Conservation (phyloP, 2,329 filamentous ascomycete species). For the Nothophoma quercina region DNA sequence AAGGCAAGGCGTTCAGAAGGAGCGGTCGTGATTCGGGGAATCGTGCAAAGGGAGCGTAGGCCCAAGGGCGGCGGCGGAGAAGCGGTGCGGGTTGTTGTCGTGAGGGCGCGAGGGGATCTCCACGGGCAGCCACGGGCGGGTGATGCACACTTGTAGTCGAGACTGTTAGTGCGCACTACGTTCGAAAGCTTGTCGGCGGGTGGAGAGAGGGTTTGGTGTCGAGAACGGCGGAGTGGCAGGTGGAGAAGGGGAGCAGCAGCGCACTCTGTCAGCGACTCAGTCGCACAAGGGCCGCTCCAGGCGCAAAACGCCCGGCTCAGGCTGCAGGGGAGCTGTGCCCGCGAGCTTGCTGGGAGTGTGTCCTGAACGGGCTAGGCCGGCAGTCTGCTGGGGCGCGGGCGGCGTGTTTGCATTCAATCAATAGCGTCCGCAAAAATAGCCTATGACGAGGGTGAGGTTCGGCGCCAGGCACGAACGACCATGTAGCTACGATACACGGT, state of each 20-base stretch:
- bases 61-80: slow-evolving; percentile 26
- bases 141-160: slow-evolving; percentile 40
- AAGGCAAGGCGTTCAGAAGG: slow-evolving; percentile 34
- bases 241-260: slow-evolving; percentile 15
- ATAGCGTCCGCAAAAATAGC: slow-evolving; percentile 22
- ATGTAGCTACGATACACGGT: no score
- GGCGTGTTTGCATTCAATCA: slow-evolving; percentile 20
- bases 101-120: slow-evolving; percentile 12
- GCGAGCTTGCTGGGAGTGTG: no score
- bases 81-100: slow-evolving; percentile 9
- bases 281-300: slow-evolving; percentile 13
- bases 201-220: slow-evolving; percentile 24
- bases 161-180: slow-evolving; percentile 36
- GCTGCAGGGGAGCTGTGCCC: slow-evolving; percentile 20
- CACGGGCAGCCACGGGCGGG: slow-evolving; percentile 44
- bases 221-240: slow-evolving; percentile 11
- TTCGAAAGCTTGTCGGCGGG: slow-evolving; percentile 47
- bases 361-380: slow-evolving; percentile 5
- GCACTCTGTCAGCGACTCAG: slow-evolving; percentile 15
- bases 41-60: slow-evolving; percentile 46
- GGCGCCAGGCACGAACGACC: slow-evolving; percentile 13
- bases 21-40: slow-evolving; percentile 48
- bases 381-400: neutral
- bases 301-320: slow-evolving; percentile 21
- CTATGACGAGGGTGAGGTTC: neutral